A percentile compares a stretch with the other conserved stretches of the same genome.
These are phyloP conservation scores for Zalaria obscura DNA, from an alignment of 2,329 filamentous ascomycete genomes.

Conservation along the genomic window DNA sequence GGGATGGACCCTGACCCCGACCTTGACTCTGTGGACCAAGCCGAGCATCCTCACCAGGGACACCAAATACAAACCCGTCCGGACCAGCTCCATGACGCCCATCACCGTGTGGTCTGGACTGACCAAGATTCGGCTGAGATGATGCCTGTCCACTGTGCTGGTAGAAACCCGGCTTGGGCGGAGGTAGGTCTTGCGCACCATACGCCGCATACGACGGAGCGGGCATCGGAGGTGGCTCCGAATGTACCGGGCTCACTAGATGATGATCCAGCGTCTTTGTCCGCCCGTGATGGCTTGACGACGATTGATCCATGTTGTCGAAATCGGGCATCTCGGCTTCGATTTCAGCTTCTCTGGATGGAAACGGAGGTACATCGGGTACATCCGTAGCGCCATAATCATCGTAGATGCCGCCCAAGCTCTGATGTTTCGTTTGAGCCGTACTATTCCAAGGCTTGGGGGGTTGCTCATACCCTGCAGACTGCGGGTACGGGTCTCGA, in stretches of 20 bases:
- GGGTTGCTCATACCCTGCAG: slow-evolving; percentile 12
- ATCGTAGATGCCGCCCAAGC: slow-evolving; percentile 38
- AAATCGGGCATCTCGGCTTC: slow-evolving; percentile 52
- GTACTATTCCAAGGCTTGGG: background rate
- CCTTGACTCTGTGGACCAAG: slow-evolving; percentile 3
- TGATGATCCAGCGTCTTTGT: slow-evolving; percentile 16
- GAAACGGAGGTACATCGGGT: slow-evolving; percentile 12
- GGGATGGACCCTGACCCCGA: slow-evolving; percentile 1
- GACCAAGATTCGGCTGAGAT: slow-evolving; percentile 1
- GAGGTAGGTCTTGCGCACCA: slow-evolving; percentile 2
- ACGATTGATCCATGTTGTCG: slow-evolving; percentile 24
- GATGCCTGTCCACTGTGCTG: background rate
- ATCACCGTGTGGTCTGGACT: background rate
- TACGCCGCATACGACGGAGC: slow-evolving; percentile 1
- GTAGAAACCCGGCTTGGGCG: background rate
- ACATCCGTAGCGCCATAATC: slow-evolving; percentile 25
- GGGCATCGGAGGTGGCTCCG: slow-evolving; percentile 1
- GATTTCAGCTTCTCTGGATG: slow-evolving; percentile 24
- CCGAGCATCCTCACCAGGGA: slow-evolving; percentile 3
- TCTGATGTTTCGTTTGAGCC: slow-evolving; percentile 18
- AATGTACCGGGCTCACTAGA: slow-evolving; percentile 4
- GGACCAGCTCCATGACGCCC: slow-evolving; percentile 1
- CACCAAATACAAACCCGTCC: slow-evolving; percentile 8
- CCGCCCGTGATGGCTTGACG: slow-evolving; percentile 11
- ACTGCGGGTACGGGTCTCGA: too few relatives aligned